A percentile compares a stretch with the other conserved stretches of the same genome.
These are phyloP conservation scores for Entomortierella lignicola DNA, from an alignment of 192 early-diverging fungal genomes.

Conservation along the genomic window DNA sequence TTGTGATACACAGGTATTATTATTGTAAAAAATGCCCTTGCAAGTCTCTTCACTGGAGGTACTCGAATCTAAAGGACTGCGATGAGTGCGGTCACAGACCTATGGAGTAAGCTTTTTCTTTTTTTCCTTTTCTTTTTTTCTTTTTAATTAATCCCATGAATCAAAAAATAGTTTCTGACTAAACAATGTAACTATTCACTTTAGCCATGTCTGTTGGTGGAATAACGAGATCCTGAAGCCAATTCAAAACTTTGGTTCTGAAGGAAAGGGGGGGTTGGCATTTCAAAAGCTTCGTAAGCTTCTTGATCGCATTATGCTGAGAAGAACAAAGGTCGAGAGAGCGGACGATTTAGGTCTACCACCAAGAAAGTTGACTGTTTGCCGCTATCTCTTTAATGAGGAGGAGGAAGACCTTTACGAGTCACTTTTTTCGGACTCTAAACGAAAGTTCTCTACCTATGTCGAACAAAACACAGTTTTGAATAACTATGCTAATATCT, in stretches of 20 bases:
- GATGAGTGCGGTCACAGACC: constrained; percentile 68
- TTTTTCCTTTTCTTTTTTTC: no score
- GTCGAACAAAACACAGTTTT: constrained; percentile 83
- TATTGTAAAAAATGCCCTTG: constrained; percentile 86
- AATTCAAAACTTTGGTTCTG: constrained; percentile 81
- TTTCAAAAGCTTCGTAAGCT: constrained; percentile 82
- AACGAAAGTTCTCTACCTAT: constrained; percentile 85
- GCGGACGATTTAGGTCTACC: constrained; percentile 90
- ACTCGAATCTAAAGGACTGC: constrained; percentile 64
- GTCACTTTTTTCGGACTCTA: constrained; percentile 80
- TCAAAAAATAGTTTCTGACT: not conserved
- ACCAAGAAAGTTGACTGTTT: constrained; percentile 81
- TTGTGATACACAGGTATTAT: constrained; percentile 69
- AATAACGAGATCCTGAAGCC: constrained; percentile 92
- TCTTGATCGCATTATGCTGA: constrained; percentile 89
- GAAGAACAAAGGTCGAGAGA: constrained; percentile 90
- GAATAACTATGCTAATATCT: constrained; percentile 95
- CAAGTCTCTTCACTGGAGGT: constrained; percentile 72
- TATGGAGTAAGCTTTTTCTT: constrained; percentile 61
- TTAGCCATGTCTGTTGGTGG: constrained; percentile 84
- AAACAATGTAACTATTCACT: not conserved
- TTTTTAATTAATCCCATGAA: no score
- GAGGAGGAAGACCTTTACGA: constrained; percentile 93
- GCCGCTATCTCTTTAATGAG: constrained; percentile 86
- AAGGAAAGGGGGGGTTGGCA: constrained; percentile 67